These are phyloP conservation scores for Cladorrhinum sp. DNA, from an alignment of 2,329 filamentous ascomycete genomes.

Conservation along the genomic window DNA sequence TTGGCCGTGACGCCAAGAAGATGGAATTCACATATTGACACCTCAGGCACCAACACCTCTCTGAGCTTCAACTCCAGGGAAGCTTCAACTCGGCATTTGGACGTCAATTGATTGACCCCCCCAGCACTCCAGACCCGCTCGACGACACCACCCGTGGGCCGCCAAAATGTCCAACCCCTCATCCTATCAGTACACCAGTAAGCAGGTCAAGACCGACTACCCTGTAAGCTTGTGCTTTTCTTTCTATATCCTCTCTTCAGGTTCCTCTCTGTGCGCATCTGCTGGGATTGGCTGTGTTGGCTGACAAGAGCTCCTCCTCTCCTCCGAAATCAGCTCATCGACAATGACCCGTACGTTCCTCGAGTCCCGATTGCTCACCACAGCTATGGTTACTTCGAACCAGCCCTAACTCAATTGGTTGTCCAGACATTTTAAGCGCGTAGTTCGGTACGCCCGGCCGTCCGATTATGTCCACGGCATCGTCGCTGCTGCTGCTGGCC, in stretches of 20 bases:
- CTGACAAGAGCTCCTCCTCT: slow-evolving; percentile 11
- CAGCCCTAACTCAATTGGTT: slow-evolving; percentile 32
- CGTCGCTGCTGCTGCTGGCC: slow-evolving; percentile 66
- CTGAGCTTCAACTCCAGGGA: slow-evolving; percentile 19
- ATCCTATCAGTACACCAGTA: slow-evolving; percentile 64
- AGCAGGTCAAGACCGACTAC: slow-evolving; percentile 77
- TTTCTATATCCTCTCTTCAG: neutral
- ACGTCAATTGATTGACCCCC: slow-evolving; percentile 16
- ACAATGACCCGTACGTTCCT: slow-evolving; percentile 87
- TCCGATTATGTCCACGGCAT: slow-evolving; percentile 77
- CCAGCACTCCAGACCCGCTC: slow-evolving; percentile 15
- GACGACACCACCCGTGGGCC: slow-evolving; percentile 28
- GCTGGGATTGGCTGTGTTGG: neutral
- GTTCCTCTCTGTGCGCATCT: neutral
- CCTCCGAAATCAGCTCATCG: slow-evolving; percentile 81
- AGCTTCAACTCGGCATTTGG: slow-evolving; percentile 20
- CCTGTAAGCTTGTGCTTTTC: slow-evolving; percentile 59
- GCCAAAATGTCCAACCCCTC: slow-evolving; percentile 40
- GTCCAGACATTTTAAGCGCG: slow-evolving; percentile 81
- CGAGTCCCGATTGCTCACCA: slow-evolving; percentile 2
- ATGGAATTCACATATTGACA: neutral
- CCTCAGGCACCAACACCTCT: slow-evolving; percentile 23
- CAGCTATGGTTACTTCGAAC: neutral
- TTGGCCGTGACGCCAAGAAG: slow-evolving; percentile 4
- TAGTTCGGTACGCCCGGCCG: slow-evolving; percentile 79